Evolutionary conservation across 1,139 yeast genomes (phyloP).

Genomic region (Geotrichum restrictum): DNA sequence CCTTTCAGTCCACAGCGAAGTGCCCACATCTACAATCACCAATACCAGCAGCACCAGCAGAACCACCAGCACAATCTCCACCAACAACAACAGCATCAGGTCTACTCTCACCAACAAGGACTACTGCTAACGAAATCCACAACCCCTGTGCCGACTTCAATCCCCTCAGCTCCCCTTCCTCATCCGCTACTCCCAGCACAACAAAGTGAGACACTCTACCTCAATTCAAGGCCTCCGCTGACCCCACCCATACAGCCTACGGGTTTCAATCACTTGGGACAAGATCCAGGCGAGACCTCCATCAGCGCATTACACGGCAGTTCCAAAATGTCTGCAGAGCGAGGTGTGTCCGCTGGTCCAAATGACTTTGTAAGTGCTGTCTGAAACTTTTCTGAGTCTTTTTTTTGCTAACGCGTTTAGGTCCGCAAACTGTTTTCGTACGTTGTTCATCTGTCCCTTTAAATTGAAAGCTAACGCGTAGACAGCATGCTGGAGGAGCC

Average conservation of each 20-base stretch:
- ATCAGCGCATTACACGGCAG: too few species aligned
- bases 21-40: background rate
- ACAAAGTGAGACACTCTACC: too few species aligned
- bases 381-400: background rate
- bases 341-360: conserved; percentile 19
- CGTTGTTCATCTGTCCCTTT: conserved; percentile 11
- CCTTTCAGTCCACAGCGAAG: background rate
- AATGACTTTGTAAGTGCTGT: conserved; percentile 27
- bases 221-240: too few species aligned
- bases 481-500: conserved; percentile 77
- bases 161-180: too few species aligned
- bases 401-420: conserved; percentile 15
- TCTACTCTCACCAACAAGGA: background rate
- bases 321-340: background rate
- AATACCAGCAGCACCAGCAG: background rate
- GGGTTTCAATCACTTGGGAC: too few species aligned
- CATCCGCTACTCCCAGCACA: too few species aligned
- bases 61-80: background rate
- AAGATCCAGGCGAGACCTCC: too few species aligned
- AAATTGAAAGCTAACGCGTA: conserved; percentile 1
- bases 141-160: conserved; percentile 9
- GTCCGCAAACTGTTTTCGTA: conserved; percentile 30
- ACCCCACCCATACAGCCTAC: too few species aligned
- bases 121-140: background rate
- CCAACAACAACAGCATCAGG: background rate